Conservation (phyloP, 2,329 filamentous ascomycete genomes). For the Fusarium globosum region DNA sequence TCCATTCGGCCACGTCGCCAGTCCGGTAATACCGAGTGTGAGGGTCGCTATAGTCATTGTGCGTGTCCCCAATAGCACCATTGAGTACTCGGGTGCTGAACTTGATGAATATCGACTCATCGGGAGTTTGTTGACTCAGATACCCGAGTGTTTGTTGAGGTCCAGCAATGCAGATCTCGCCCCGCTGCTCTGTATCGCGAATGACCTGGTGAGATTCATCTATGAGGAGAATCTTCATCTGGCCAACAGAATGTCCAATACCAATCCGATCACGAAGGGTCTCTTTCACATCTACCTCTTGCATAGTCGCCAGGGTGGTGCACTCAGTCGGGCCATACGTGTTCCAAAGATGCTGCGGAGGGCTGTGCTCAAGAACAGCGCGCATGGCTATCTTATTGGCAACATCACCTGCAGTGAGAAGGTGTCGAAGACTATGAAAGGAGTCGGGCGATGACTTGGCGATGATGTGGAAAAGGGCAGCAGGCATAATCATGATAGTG, state of each 20-base stretch:
- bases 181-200: not conserved
- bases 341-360: slow-evolving; percentile 4
- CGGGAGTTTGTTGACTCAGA: not conserved
- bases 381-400: not conserved
- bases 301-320: not conserved
- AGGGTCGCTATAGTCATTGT: not conserved
- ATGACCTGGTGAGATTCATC: not conserved
- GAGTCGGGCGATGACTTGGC: not conserved
- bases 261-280: not conserved
- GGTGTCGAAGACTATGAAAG: not conserved
- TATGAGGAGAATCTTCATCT: not conserved
- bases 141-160: not conserved
- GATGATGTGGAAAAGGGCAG: not conserved
- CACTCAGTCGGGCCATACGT: slow-evolving; percentile 6
- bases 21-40: not conserved
- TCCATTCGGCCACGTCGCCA: slow-evolving; percentile 3
- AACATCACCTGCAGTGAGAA: not conserved
- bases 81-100: rapidly evolving
- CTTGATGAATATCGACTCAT: rapidly evolving
- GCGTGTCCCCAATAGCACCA: not conserved
- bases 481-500: slow-evolving; percentile 1
- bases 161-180: not conserved
- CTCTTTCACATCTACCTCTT: not conserved
- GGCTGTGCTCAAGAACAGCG: not conserved
- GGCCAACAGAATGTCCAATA: not conserved